Percentiles rank a stretch among this genome's conserved stretches.
Conservation (phyloP, 1,139 yeast species). For the Magnusiomyces suaveolens region DNA sequence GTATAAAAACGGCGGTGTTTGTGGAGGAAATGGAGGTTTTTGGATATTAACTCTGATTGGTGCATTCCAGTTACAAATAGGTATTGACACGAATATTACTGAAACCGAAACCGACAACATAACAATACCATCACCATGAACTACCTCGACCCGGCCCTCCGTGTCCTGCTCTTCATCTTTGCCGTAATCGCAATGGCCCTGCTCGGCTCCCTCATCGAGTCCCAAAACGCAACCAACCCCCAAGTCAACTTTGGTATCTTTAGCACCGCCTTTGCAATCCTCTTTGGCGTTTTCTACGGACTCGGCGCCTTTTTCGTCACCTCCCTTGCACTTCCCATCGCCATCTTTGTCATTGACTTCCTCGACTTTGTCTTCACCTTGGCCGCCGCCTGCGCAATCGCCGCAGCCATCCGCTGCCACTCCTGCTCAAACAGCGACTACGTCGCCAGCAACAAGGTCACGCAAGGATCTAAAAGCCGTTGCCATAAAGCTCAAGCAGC, state of each 20-base stretch:
- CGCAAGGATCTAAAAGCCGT: conserved; percentile 69
- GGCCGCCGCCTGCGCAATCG: conserved; percentile 89
- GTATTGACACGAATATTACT: no score
- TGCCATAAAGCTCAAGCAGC: conserved; percentile 95
- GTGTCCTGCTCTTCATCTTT: conserved; percentile 64
- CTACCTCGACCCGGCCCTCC: conserved; percentile 57
- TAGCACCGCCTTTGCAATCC: conserved; percentile 74
- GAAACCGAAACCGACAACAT: no score
- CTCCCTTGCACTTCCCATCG: conserved; percentile 78
- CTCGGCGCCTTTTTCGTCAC: conserved; percentile 66
- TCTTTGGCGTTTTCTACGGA: conserved; percentile 75
- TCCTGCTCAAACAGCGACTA: conserved; percentile 66
- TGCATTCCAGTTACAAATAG: no score
- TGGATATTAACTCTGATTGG: no score
- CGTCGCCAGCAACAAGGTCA: conserved; percentile 52
- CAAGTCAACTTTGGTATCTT: conserved; percentile 84
- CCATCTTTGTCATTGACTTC: conserved; percentile 67
- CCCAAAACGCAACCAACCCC: conserved; percentile 47
- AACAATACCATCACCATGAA: no score
- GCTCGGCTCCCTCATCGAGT: conserved; percentile 73
- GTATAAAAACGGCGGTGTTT: no score
- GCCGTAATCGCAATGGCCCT: conserved; percentile 73
- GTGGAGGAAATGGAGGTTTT: no score
- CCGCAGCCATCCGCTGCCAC: conserved; percentile 79
- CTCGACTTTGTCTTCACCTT: conserved; percentile 85